Base-by-base conservation (phyloP, 73 alveolate species). In the Stentor coeruleus region DNA sequence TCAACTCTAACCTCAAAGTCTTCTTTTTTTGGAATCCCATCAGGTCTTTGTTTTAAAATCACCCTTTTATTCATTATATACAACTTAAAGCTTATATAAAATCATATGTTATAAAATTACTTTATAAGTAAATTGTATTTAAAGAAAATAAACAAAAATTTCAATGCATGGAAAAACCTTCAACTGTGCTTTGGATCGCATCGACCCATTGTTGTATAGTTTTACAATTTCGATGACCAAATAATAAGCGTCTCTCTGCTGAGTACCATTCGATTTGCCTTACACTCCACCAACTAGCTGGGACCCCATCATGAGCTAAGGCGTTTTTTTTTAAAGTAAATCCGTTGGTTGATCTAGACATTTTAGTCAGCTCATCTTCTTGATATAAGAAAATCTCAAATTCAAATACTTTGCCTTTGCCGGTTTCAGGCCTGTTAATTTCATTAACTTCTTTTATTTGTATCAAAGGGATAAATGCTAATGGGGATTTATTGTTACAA, bases 231-330 rank as follows among this genome's bases (percentile, higher is more conserved):
- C 15, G 79, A 31, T 37, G n/a, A 66, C 42, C 37, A 33, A 66
- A 66, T 31, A 66, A 66, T 15, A 66, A 40, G 26, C 79, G n/a
- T 31, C 79, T 20, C 39, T 66, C 79, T 26, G 79, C 79, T 66
- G 79, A 28, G 79, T 66, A 66, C 37, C 79, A 66, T 33, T 66
- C 79, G 37, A 66, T 33, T 2, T 66, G 40, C 37, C 79, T 66
- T 37, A 31, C 37, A 31, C 79, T 66, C 37, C 79, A 66, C 37
- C 40, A 66, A 11, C n/a, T 66, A 20, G 28, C 79, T 28, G n/a
- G n/a, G 79, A 66, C 79, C n/a, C 39, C 33, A 20, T 20, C 37
- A 20, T 66, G n/a, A 28, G n/a, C 26, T 57, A 57, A 57, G 2
- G 14, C n/a, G 37, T 20, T 66, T 66, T 66, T 20, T 20, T 40